Evolutionary conservation across 2,329 filamentous ascomycete genomes (phyloP).

Genomic region (Verticillium alfalfae): DNA sequence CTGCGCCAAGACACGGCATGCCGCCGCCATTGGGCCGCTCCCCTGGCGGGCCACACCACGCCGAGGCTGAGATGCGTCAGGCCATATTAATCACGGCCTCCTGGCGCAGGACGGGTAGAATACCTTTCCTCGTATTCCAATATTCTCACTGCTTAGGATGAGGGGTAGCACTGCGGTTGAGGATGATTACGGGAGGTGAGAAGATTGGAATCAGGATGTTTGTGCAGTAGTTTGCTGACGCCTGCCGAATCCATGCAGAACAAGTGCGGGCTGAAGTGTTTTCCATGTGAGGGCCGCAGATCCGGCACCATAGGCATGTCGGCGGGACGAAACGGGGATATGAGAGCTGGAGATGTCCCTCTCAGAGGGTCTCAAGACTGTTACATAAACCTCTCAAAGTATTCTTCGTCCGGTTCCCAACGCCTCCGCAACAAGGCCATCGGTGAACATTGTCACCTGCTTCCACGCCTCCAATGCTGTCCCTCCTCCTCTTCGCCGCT

Average conservation of each 20-base stretch:
- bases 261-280: too few relatives aligned
- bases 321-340: too few relatives aligned
- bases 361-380: too few relatives aligned
- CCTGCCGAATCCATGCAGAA: neutral
- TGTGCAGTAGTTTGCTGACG: neutral
- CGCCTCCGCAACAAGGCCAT: neutral
- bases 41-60: neutral
- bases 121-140: neutral
- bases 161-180: neutral
- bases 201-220: neutral
- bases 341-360: too few relatives aligned
- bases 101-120: neutral
- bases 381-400: too few relatives aligned
- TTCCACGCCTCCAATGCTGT: neutral
- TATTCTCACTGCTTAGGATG: neutral
- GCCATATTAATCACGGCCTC: neutral
- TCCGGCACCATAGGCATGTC: too few relatives aligned
- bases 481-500: constrained; percentile 9
- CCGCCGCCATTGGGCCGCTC: neutral
- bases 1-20: neutral
- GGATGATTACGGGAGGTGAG: neutral
- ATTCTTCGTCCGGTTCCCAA: too few relatives aligned
- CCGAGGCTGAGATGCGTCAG: neutral
- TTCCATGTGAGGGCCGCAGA: too few relatives aligned
- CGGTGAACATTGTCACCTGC: too few relatives aligned